phyloP scores from a whole-genome alignment of 2,329 filamentous ascomycete genomes.

The Phialophora macrospora region DNA sequence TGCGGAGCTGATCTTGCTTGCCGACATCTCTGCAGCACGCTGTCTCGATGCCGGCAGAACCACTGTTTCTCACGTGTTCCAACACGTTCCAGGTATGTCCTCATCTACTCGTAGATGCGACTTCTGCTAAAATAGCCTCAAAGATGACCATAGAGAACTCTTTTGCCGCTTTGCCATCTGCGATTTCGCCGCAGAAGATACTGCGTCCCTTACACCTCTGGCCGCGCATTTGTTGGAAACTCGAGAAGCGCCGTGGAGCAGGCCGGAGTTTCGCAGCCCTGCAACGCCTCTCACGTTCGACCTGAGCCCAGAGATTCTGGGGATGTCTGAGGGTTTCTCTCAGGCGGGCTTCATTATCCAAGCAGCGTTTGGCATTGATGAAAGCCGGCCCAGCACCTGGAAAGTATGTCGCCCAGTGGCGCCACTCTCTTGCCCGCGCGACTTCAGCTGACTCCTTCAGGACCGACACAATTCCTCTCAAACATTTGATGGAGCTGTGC shows the following conservation, averaged over 20 bases:
- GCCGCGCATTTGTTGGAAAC: conserved; percentile 16
- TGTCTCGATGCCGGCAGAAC: neutral
- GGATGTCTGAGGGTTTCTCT: conserved; percentile 30
- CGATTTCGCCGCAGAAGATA: neutral
- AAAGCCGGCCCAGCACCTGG: conserved; percentile 26
- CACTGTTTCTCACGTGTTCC: conserved; percentile 3
- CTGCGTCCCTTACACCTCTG: conserved; percentile 25
- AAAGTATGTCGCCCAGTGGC: conserved; percentile 11
- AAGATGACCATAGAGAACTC: neutral
- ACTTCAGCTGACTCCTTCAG: conserved; percentile 5
- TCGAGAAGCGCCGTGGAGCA: conserved; percentile 16
- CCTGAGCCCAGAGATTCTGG: conserved; percentile 23
- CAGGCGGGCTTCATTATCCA: conserved; percentile 20
- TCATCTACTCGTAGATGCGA: neutral
- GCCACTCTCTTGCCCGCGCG: neutral
- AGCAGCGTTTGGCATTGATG: conserved; percentile 28
- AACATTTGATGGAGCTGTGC: conserved; percentile 22
- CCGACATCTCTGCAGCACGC: conserved; percentile 23
- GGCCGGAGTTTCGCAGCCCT: conserved; percentile 6
- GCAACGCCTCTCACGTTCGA: conserved; percentile 21
- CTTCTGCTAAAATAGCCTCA: neutral
- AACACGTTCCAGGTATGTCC: conserved; percentile 9
- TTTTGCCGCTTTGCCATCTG: conserved; percentile 33
- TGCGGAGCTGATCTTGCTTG: conserved; percentile 22
- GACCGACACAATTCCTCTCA: conserved; percentile 15